A percentile compares a stretch with the other conserved stretches of the same genome.
phyloP scores from a whole-genome alignment of 192 early-diverging fungal species.

The Backusella luteola region DNA sequence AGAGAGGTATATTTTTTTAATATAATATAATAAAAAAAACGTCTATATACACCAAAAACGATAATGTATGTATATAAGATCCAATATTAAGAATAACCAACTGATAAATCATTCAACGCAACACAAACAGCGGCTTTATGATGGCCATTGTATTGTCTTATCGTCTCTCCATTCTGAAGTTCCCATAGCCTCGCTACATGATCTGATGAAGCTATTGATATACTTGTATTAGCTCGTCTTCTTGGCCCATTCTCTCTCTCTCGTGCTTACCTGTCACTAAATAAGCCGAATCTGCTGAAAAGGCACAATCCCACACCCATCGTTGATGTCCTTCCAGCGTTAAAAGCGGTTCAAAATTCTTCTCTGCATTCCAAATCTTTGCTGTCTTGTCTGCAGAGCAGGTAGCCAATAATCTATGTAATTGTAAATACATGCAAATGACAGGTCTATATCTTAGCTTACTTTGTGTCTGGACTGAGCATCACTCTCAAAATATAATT shows the following conservation, averaged over 20 bases:
- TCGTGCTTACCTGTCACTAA: conserved; percentile 63
- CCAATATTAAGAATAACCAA: conserved; percentile 27
- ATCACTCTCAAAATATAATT: conserved; percentile 84
- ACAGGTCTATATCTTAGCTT: conserved; percentile 10
- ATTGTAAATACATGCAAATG: background rate
- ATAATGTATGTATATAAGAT: no score
- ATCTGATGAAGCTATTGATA: conserved; percentile 70
- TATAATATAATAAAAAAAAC: no score
- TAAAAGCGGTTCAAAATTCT: conserved; percentile 66
- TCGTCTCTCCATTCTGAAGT: conserved; percentile 70
- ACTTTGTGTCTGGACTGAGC: conserved; percentile 81
- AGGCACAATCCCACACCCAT: conserved; percentile 94
- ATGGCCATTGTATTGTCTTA: conserved; percentile 87
- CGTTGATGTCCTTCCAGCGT: conserved; percentile 79
- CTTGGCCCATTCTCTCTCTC: background rate
- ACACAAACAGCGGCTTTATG: conserved; percentile 87
- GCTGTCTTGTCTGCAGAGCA: conserved; percentile 88
- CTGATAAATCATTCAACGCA: conserved; percentile 79
- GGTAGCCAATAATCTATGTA: conserved; percentile 67
- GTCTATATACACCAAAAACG: background rate
- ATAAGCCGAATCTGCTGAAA: conserved; percentile 90
- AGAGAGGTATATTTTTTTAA: background rate
- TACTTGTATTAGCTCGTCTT: background rate
- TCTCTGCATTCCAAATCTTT: conserved; percentile 75
- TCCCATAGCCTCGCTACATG: conserved; percentile 85